These are phyloP conservation scores for Solanum clarkiae DNA, from an alignment of 257 asterid species.

Conservation along the genomic window DNA sequence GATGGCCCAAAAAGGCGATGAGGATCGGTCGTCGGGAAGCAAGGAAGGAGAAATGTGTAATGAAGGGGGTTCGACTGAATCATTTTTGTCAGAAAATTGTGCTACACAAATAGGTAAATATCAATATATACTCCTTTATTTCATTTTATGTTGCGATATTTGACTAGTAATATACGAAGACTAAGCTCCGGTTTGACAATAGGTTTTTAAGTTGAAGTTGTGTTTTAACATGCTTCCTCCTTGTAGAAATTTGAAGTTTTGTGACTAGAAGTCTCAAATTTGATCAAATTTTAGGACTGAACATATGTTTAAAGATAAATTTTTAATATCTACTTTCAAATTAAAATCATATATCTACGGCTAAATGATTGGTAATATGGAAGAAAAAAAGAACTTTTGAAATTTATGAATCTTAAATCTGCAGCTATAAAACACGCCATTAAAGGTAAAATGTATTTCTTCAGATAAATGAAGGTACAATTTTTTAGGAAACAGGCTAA, in stretches of 20 bases:
- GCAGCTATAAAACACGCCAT: background rate
- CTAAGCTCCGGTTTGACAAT: background rate
- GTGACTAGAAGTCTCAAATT: background rate
- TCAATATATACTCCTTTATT: background rate
- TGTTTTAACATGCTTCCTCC: background rate
- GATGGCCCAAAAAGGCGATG: background rate
- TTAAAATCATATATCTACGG: background rate
- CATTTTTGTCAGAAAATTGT: background rate
- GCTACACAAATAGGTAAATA: background rate
- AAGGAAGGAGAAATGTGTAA: background rate
- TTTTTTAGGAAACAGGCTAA: background rate
- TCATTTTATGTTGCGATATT: background rate
- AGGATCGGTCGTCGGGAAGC: background rate
- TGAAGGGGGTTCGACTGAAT: background rate
- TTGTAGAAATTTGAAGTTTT: background rate
- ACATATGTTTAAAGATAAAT: background rate
- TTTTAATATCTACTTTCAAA: background rate
- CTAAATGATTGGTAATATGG: background rate
- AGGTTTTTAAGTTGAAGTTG: background rate
- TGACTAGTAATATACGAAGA: background rate
- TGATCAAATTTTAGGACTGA: background rate
- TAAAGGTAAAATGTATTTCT: background rate
- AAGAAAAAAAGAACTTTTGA: background rate
- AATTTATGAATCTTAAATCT: background rate
- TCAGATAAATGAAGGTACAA: background rate